phyloP scores from a whole-genome alignment of 1,284 basidiomycete species.

The Rhodotorula sp. region DNA sequence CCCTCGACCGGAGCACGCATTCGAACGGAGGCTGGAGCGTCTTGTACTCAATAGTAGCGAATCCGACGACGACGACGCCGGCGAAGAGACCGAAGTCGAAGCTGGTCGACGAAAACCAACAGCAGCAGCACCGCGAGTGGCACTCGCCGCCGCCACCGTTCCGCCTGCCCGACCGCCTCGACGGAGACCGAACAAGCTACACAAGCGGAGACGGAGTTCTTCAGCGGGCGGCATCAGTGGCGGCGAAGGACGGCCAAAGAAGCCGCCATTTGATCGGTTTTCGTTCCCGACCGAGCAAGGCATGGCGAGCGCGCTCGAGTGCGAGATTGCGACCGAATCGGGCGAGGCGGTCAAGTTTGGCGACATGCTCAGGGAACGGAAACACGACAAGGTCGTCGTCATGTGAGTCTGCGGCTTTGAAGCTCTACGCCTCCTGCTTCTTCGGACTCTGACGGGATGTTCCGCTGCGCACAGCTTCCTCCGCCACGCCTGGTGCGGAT shows the following conservation, averaged over 20 bases:
- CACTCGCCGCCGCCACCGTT: neutral
- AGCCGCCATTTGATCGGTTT: slow-evolving; percentile 29
- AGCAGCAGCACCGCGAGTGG: neutral
- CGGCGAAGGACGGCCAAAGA: neutral
- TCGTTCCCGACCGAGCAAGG: slow-evolving; percentile 14
- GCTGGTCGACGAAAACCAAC: neutral
- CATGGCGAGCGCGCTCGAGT: slow-evolving; percentile 9
- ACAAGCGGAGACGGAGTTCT: neutral
- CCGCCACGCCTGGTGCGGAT: slow-evolving; percentile 29
- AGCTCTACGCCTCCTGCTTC: neutral
- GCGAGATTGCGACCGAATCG: slow-evolving; percentile 17
- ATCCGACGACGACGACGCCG: neutral
- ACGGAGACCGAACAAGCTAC: neutral
- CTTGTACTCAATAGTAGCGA: neutral
- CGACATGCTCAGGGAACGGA: slow-evolving; percentile 11
- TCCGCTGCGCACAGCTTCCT: neutral
- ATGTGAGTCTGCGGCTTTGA: neutral
- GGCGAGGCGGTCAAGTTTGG: slow-evolving; percentile 14
- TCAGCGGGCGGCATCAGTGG: neutral
- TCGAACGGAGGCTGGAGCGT: neutral
- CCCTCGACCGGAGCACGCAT: neutral
- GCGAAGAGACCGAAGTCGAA: neutral
- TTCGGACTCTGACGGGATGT: too few relatives aligned
- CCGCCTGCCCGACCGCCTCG: neutral
- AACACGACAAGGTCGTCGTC: slow-evolving; percentile 31